These are phyloP conservation scores for Vaccinium vitisidaea DNA, from an alignment of 148 eudicot genomes.

Conservation along the genomic window DNA sequence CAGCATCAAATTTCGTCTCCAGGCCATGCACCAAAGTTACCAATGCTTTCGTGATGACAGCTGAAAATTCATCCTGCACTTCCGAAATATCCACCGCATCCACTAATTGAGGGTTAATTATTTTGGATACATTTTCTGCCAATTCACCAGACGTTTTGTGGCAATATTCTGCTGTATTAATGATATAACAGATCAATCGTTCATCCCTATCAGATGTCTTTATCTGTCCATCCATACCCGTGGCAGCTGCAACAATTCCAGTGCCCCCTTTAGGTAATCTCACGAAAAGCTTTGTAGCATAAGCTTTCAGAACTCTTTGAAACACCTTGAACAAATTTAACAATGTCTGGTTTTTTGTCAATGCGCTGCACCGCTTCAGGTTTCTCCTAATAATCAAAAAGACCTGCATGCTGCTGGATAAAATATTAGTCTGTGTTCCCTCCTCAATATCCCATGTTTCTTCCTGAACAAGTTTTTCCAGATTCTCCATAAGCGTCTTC, in stretches of 20 bases:
- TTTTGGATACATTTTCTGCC: slow-evolving; percentile 89
- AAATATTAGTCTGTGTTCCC: slow-evolving; percentile 92
- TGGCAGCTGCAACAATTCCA: slow-evolving; percentile 97
- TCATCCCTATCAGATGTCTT: slow-evolving; percentile 98
- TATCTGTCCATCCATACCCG: slow-evolving; percentile 98
- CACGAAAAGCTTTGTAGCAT: slow-evolving; percentile 87
- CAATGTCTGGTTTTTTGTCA: slow-evolving; percentile 91
- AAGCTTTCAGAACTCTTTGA: slow-evolving; percentile 87
- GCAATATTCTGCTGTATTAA: slow-evolving; percentile 96
- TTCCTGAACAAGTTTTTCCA: slow-evolving; percentile 99
- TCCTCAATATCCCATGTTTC: slow-evolving; percentile 99
- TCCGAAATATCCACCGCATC: slow-evolving; percentile 90
- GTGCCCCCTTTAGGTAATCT: slow-evolving; percentile 90
- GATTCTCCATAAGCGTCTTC: slow-evolving; percentile 89
- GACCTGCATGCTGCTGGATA: slow-evolving; percentile 98
- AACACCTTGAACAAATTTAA: slow-evolving; percentile 87
- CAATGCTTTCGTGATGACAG: slow-evolving; percentile 84
- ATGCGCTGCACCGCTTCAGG: slow-evolving; percentile 92
- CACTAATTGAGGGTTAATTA: slow-evolving; percentile 66
- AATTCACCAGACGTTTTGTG: slow-evolving; percentile 93
- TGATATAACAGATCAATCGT: slow-evolving; percentile 82
- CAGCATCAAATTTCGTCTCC: slow-evolving; percentile 93
- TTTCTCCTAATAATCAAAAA: slow-evolving; percentile 91
- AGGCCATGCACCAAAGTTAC: slow-evolving; percentile 90
- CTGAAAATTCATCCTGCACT: slow-evolving; percentile 98